Evolutionary conservation across 257 asterid genomes (phyloP).

Genomic region (Solanum pimpinellifolium): DNA sequence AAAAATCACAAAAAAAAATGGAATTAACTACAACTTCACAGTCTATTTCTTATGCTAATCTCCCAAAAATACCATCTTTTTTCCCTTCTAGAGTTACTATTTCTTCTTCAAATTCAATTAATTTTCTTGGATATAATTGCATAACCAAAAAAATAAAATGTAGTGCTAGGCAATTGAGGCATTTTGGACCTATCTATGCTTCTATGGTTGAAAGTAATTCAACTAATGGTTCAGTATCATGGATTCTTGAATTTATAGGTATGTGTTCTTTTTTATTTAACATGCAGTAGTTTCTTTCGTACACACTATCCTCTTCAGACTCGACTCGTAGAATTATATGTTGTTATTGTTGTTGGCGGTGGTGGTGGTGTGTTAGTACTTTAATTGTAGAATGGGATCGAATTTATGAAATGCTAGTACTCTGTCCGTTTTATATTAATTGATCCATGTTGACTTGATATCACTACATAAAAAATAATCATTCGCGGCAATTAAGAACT

Average conservation of each 20-base stretch:
- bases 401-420: neutral
- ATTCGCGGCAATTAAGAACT: no score
- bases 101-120: constrained; percentile 10
- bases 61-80: neutral
- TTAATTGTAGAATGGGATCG: neutral
- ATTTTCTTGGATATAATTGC: constrained; percentile 36
- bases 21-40: neutral
- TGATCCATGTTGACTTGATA: neutral
- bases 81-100: constrained; percentile 13
- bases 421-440: no score
- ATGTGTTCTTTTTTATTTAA: neutral
- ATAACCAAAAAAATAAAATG: constrained; percentile 32
- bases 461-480: no score
- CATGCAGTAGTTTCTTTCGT: neutral
- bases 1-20: neutral
- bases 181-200: constrained; percentile 39
- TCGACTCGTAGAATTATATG: neutral
- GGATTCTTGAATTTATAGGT: constrained; percentile 87
- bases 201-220: constrained; percentile 27
- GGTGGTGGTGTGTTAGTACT: neutral
- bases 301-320: neutral
- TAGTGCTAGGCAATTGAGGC: constrained; percentile 26
- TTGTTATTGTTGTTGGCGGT: neutral
- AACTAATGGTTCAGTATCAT: constrained; percentile 28
- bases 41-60: neutral